phyloP scores from a whole-genome alignment of 768 basidiomycete genomes.

The Mycena vulgaris region DNA sequence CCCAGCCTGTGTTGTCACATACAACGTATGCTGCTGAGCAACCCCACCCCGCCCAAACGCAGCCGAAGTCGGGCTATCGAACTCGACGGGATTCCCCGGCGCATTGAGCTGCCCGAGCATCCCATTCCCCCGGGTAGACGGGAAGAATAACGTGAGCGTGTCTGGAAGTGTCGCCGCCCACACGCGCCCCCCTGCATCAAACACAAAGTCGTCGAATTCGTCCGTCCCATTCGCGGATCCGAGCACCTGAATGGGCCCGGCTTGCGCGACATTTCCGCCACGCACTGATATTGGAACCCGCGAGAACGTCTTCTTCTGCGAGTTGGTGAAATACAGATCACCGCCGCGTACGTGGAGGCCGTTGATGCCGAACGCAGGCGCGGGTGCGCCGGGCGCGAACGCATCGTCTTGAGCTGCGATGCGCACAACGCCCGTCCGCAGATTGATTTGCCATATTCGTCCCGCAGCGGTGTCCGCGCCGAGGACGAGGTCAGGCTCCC shows the following conservation, averaged over 20 bases:
- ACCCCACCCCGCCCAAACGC: too few species aligned
- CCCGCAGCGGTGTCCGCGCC: constrained; percentile 21
- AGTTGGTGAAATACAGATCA: constrained; percentile 21
- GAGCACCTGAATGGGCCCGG: constrained; percentile 20
- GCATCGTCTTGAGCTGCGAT: constrained; percentile 20
- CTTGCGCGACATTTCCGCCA: constrained; percentile 13
- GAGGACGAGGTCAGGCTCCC: constrained; percentile 26
- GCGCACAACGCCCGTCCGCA: constrained; percentile 21
- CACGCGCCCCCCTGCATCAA: constrained; percentile 22
- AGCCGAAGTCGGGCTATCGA: too few species aligned
- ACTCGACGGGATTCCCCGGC: too few species aligned
- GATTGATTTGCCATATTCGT: constrained; percentile 23
- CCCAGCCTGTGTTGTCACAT: too few species aligned
- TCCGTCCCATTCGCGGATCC: constrained; percentile 13
- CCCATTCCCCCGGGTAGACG: constrained; percentile 9
- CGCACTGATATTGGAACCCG: constrained; percentile 15
- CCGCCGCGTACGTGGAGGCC: constrained; percentile 24
- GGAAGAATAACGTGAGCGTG: constrained; percentile 17
- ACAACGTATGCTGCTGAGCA: too few species aligned
- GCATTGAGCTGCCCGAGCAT: too few species aligned
- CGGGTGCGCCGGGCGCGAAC: constrained; percentile 16
- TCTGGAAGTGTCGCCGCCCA: constrained; percentile 22
- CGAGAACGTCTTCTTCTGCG: constrained; percentile 19
- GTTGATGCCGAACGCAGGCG: too few species aligned
- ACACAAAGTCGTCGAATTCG: constrained; percentile 27